Base-by-base conservation (phyloP, 2,329 filamentous ascomycete species). In the Lasiodiplodia sp. region DNA sequence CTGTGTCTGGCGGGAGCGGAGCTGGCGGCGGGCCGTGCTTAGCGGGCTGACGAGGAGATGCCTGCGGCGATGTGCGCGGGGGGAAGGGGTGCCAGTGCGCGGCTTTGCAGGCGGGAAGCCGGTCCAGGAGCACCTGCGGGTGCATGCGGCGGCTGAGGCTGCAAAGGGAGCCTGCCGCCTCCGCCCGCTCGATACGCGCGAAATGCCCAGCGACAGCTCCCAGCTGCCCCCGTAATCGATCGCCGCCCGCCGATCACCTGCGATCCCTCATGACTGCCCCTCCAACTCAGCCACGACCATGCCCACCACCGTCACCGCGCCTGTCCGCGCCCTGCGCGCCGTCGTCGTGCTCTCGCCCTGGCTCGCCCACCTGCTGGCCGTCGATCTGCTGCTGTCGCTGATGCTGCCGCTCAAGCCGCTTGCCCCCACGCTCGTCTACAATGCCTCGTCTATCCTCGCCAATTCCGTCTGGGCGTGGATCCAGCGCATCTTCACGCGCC, bases 381-480 rank as follows among this genome's bases (percentile, higher is more conserved):
- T 85, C 72, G 86, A 89, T 74, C 60, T 87, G 25, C 73, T 82
- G 44, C 72, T 80, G 28, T 80, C 78, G 12, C 69, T 73, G 5
- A 73, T 80, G 31, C 74, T 80, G 21, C 78, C 76, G 16, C 53
- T 78, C 51, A 76, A 75, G 12, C 55, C 69, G 16, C 25, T 78
- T 58, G 73, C 75, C 51, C 87, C 87, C 2, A 80, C 83, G 51
- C 72, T 81, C 52, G 83, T 86, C 65, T 89, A 89, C 77, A 72
- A 86, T 71, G 71, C 82, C 49, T 88, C 87, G 7, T 90, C 87
- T 23, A 73, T 74, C 44, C 82, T 89, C 69, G 88, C 87, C 49
- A 81, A 76, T 71, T 82, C 82, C 8, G 84, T 87, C 66, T 90
- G 86, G 87, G 77, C 76, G 68, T 87, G 84, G 80, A 85, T 90